A percentile compares a stretch with the other conserved stretches of the same genome.
phyloP scores from a whole-genome alignment of 2,329 filamentous ascomycete species.

The Sporothrix mexicana region DNA sequence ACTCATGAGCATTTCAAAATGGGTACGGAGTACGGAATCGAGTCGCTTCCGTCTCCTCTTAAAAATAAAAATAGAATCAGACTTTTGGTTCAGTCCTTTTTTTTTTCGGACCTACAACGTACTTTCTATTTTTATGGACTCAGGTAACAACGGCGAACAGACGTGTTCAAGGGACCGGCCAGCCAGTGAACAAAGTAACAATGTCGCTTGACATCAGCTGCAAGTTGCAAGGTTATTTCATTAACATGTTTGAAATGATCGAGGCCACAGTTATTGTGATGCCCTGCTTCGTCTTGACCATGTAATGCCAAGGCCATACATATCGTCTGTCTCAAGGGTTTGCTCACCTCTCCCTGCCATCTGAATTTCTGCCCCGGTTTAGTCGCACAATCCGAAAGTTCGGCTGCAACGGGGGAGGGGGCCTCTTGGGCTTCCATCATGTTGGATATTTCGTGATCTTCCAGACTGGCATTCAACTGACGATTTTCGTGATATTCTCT shows the following conservation, averaged over 20 bases:
- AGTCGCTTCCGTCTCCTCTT: not conserved
- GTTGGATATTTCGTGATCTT: not conserved
- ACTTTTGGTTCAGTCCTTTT: not conserved
- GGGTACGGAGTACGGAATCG: not conserved
- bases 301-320: no score
- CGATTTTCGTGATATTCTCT: not conserved
- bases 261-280: no score
- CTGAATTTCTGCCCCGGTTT: not conserved
- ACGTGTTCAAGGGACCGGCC: not conserved
- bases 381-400: not conserved
- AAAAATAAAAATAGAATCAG: slow-evolving; percentile 16
- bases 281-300: not conserved
- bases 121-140: not conserved
- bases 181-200: not conserved
- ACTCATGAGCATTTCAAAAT: not conserved
- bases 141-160: slow-evolving; percentile 12
- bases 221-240: no score
- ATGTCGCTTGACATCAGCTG: not conserved
- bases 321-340: no score
- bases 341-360: not conserved
- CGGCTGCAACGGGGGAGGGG: not conserved
- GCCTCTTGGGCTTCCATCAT: not conserved
- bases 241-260: no score
- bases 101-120: not conserved
- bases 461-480: not conserved